Base-by-base conservation (phyloP, 2,329 filamentous ascomycete species). In the Diaporthe citriasiana region DNA sequence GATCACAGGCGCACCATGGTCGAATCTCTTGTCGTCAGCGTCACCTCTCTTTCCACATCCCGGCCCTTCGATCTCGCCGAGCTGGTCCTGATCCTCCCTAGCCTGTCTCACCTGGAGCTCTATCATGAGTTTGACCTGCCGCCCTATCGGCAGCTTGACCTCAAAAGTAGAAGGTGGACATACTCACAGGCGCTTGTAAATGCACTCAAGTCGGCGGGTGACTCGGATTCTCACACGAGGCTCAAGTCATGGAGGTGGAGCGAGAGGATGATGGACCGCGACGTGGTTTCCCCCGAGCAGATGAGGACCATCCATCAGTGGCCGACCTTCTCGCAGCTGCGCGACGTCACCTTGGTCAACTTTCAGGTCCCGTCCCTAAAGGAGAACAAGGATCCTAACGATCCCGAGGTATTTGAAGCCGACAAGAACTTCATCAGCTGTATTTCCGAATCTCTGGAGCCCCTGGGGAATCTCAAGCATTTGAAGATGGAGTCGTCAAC, bases 401-500 rank as follows among this genome's bases (percentile, higher is more conserved):
- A 88, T 13, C 82, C 84, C 1, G 84, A 86, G 68, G 83, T 88
- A 47, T 80, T 85, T 38, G 81, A 78, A 10, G 76, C 76, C 12
- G 83, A 86, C 38, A 47, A 74, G 35, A 70, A 74, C 55, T 81
- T 80, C 47, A 79, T 84, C 51, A 72, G 76, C 12, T 63, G 77
- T 19, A 84, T 88, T 30, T 87, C 90, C 0, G 81, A 89, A 22
- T 85, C 87, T 19, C 85, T 88, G 35, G 75, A 76, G n/a, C 81
- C 78, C 13, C 86, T 98, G 12, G 89, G 91, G 0, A 83, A 88
- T 1, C 85, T 98, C 9, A 88, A 88, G 71, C 89, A 92, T 71
- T 84, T 98, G 15, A 86, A 91, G 1, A 92, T 98, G 77, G 91
- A 95, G 79, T 93, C 92, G 10, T 97, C 93, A 56, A 92, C 91